Evolutionary conservation across 2,329 filamentous ascomycete species (phyloP).

Genomic region (Fusarium albosuccineum): DNA sequence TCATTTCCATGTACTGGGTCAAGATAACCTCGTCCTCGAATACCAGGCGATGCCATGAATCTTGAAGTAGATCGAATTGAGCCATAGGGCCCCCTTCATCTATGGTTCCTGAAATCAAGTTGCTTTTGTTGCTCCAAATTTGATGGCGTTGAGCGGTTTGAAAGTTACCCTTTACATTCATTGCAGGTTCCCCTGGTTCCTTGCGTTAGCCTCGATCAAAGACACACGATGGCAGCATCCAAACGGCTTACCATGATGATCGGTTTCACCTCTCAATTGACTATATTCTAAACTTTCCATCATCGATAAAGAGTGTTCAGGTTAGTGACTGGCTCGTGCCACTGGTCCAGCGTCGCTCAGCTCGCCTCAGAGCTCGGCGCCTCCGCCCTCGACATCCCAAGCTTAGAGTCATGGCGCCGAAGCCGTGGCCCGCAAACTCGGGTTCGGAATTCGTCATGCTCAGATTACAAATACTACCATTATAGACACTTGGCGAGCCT

Average conservation of each 20-base stretch:
- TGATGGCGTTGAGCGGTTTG: not conserved
- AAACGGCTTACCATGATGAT: conserved; percentile 13
- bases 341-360: not conserved
- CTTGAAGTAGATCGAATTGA: conserved; percentile 1
- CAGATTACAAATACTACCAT: conserved; percentile 22
- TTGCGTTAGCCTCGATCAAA: conserved; percentile 8
- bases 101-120: conserved; percentile 5
- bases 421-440: conserved; percentile 5
- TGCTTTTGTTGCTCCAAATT: not conserved
- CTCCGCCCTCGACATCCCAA: conserved; percentile 21
- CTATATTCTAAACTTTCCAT: not conserved
- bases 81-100: not conserved
- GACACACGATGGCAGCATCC: not conserved
- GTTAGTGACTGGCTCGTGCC: not conserved
- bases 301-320: not conserved
- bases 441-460: conserved; percentile 1
- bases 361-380: conserved; percentile 31
- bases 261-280: conserved; percentile 1
- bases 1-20: not conserved
- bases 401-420: not conserved
- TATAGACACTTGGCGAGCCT: not conserved
- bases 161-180: not conserved
- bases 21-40: no score
- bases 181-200: conserved; percentile 22
- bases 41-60: not conserved